phyloP scores from a whole-genome alignment of 768 basidiomycete genomes.

The Mrakia hoshinonis region DNA sequence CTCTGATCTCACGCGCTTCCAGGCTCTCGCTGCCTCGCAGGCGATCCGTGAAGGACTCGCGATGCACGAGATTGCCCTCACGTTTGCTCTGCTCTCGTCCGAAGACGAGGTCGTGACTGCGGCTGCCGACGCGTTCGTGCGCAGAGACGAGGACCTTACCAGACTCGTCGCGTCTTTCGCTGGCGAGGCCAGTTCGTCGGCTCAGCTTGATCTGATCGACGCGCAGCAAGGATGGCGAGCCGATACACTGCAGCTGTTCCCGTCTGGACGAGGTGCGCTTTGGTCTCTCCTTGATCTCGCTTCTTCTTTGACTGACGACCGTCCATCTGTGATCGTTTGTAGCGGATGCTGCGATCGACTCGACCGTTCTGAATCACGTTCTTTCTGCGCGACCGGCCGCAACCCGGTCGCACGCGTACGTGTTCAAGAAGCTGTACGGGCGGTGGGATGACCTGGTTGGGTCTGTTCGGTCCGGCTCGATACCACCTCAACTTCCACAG shows the following conservation, averaged over 20 bases:
- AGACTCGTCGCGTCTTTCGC: background rate
- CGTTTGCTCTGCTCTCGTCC: background rate
- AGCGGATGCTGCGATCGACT: background rate
- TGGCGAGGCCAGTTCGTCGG: background rate
- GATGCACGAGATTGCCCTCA: constrained; percentile 3
- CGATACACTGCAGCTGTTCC: background rate
- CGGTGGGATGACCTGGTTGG: background rate
- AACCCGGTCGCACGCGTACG: background rate
- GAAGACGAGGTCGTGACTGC: background rate
- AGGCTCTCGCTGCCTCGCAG: background rate
- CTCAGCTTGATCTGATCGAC: background rate
- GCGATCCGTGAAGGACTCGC: constrained; percentile 4
- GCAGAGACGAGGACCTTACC: background rate
- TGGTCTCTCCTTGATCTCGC: background rate
- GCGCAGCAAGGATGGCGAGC: background rate
- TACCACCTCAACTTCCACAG: background rate
- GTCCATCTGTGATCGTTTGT: background rate
- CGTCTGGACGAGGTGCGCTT: background rate
- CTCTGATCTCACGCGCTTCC: background rate
- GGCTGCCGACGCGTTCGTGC: background rate
- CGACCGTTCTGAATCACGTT: background rate
- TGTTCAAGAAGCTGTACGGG: constrained; percentile 1
- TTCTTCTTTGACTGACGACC: background rate
- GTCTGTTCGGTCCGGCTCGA: background rate
- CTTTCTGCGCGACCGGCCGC: background rate